These are phyloP conservation scores for Perkinsela sp. DNA, from an alignment of 208 protist species.

Conservation along the genomic window DNA sequence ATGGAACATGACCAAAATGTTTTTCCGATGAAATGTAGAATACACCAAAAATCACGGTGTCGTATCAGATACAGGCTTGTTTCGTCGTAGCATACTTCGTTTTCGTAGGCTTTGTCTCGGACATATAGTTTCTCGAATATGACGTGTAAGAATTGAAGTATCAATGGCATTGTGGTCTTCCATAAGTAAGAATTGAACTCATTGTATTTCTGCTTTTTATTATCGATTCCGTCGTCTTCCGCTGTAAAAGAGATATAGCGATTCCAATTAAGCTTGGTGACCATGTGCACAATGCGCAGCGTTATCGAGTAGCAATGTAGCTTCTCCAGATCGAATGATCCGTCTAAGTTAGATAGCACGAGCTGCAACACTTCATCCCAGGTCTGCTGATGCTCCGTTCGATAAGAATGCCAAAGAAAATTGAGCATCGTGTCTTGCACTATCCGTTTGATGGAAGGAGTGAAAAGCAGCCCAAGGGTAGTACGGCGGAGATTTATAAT, in stretches of 20 bases:
- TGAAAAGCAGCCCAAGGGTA: background rate
- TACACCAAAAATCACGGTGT: background rate
- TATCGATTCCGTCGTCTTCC: background rate
- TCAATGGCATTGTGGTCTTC: background rate
- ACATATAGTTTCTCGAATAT: background rate
- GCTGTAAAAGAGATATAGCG: background rate
- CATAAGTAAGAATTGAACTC: background rate
- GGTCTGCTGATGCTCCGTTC: background rate
- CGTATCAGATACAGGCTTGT: background rate
- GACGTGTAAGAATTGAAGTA: background rate
- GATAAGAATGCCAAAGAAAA: background rate
- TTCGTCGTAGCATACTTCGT: background rate
- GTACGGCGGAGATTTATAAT: background rate
- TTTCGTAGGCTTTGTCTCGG: background rate
- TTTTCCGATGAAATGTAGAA: background rate
- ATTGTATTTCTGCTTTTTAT: background rate
- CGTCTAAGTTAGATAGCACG: background rate
- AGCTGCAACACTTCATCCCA: background rate
- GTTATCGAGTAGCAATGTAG: background rate
- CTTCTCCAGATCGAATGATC: background rate
- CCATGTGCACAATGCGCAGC: background rate
- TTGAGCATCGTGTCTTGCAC: background rate
- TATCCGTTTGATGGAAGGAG: background rate
- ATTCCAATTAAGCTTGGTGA: background rate
- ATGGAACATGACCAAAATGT: background rate